Conservation (phyloP, 257 asterid genomes). For the Jacaranda mimosifolia region DNA sequence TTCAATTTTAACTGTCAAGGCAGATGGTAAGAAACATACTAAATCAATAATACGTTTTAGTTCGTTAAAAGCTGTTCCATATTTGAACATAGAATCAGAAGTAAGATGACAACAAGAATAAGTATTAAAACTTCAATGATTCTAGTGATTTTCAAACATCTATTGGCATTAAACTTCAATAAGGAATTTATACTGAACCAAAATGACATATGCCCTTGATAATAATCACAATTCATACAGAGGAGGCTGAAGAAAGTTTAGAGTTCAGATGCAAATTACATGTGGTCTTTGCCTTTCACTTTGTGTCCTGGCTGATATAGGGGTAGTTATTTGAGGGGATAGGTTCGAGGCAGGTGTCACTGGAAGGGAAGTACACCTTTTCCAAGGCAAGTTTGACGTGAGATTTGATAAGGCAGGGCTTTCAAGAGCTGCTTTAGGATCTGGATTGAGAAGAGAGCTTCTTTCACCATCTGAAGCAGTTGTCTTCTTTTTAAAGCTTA, state of each 20-base stretch:
- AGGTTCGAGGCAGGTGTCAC: conserved; percentile 67
- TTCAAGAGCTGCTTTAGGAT: conserved; percentile 55
- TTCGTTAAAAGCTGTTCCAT: not conserved
- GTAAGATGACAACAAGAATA: not conserved
- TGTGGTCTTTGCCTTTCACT: conserved; percentile 62
- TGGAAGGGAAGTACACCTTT: conserved; percentile 81
- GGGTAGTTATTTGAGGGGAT: conserved; percentile 62
- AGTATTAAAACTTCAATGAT: not conserved
- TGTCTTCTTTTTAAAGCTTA: conserved; percentile 71
- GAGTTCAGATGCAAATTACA: conserved; percentile 54
- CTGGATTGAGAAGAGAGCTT: conserved; percentile 70
- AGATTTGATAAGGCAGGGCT: conserved; percentile 62
- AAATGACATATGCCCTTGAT: conserved; percentile 9
- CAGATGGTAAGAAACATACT: no score
- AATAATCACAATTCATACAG: not conserved
- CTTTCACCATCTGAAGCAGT: conserved; percentile 59
- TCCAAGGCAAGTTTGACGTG: conserved; percentile 51
- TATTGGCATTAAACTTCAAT: conserved; percentile 20
- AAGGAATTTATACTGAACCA: conserved; percentile 1
- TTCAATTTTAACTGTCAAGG: no score
- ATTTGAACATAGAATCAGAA: not conserved
- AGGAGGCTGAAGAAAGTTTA: not conserved
- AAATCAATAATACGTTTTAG: no score
- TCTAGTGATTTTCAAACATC: conserved; percentile 17
- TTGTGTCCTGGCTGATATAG: conserved; percentile 56